Percentiles rank a stretch among this genome's conserved stretches.
Conservation (phyloP, 2,329 filamentous ascomycete species). For the Neofusicoccum ribis region DNA sequence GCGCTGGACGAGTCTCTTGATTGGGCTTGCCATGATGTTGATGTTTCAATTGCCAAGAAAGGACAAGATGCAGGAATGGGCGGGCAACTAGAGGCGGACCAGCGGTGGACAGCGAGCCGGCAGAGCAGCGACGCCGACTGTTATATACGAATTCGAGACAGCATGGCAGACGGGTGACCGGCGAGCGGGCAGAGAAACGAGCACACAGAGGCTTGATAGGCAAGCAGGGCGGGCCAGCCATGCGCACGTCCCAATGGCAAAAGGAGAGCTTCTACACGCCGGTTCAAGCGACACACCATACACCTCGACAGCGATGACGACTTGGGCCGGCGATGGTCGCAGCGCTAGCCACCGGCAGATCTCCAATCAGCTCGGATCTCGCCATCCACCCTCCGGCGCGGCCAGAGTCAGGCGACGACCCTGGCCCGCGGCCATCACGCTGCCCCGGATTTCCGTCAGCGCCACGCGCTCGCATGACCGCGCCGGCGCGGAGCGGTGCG, state of each 20-base stretch:
- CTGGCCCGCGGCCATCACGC: not conserved
- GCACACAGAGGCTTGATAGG: not conserved
- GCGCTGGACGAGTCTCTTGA: constrained; percentile 8
- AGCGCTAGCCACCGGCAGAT: constrained; percentile 1
- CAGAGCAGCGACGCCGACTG: not conserved
- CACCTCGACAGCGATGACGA: constrained; percentile 2
- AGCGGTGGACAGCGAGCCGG: not conserved
- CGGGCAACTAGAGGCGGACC: not conserved
- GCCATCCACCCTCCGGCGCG: not conserved
- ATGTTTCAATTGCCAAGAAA: not conserved
- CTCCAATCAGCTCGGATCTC: constrained; percentile 11
- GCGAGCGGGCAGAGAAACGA: not conserved
- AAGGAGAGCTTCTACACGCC: not conserved
- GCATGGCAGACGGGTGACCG: not conserved
- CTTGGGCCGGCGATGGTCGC: not conserved
- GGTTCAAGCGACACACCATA: not conserved
- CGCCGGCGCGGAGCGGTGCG: not conserved
- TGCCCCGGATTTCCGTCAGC: constrained; percentile 6
- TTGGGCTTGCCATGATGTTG: not conserved
- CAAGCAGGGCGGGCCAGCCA: not conserved
- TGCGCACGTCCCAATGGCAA: constrained; percentile 6
- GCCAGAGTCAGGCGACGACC: constrained; percentile 8
- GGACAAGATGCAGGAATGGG: not conserved
- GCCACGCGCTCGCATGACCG: constrained; percentile 13
- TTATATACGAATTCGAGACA: constrained; percentile 7